Base-by-base conservation (phyloP, 1,284 basidiomycete genomes). In the Leccinum colubrinum region DNA sequence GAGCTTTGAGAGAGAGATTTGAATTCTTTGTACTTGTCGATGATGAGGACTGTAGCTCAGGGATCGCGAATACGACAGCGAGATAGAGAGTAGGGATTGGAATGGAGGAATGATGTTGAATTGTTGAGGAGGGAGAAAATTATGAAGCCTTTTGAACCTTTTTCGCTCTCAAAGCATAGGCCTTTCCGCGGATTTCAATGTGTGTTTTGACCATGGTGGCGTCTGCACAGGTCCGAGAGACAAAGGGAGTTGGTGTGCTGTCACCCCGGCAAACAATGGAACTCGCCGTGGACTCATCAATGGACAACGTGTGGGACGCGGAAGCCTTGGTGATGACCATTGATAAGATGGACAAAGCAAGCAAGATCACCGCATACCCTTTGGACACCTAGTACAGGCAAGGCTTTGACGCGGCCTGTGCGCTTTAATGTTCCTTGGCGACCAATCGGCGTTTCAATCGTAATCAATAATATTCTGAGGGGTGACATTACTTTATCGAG, bases 401-500 rank as follows among this genome's bases (percentile, higher is more conserved):
- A 60, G 56, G 11, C n/a, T 50, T 58, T 1, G 46, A n/a, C 1
- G 35, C 35, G 35, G 35, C 46, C 55, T 52, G 35, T 51, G 51
- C 25, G 55, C 46, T 30, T 20, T 39, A 25, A 60, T 52, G 55
- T 62, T 62, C 41, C 59, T 46, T 58, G 30, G 25, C 53, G 20
- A 65, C 56, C 17, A 60, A 58, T 59, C 35, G 54, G 43, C 59
- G 37, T 60, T 64, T 51, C 54, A 60, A 59, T 48, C 46, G 2
- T n/a, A n/a, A n/a, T 9, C 15, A n/a, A 60, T 15, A 15, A 61
- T 30, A 39, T 58, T 55, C 62, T 66, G 39, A 73, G 57, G 58
- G 41, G 39, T 3, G 53, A 77, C 69, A 59, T 75, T 63, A 74
- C 75, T 73, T 68, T 62, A 54, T 59, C 39, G 50, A 33, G 51